Conservation (phyloP, 768 basidiomycete genomes). For the Hypholoma sublateritium region DNA sequence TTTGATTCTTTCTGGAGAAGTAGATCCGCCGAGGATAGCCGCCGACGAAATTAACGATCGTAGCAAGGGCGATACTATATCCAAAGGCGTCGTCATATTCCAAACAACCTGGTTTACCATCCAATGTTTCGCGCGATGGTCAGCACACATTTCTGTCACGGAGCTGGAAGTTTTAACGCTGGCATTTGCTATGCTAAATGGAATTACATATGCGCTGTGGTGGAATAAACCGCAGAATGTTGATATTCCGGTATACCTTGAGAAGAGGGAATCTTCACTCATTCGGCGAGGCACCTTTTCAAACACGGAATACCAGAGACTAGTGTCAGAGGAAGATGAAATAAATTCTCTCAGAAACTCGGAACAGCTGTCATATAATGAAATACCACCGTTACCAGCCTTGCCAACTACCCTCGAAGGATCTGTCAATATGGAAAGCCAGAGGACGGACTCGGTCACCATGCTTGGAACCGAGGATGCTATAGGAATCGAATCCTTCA, state of each 20-base stretch:
- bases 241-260: neutral
- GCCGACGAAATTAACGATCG: constrained; percentile 22
- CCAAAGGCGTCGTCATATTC: constrained; percentile 30
- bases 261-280: neutral
- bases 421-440: too few relatives aligned
- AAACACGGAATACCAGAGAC: too few relatives aligned
- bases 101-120: constrained; percentile 36
- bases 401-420: too few relatives aligned
- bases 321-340: too few relatives aligned
- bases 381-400: too few relatives aligned
- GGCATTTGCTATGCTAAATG: constrained; percentile 23
- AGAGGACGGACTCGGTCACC: too few relatives aligned
- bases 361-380: too few relatives aligned
- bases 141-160: constrained; percentile 26
- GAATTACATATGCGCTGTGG: neutral
- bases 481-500: too few relatives aligned
- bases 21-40: constrained; percentile 16
- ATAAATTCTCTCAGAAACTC: too few relatives aligned
- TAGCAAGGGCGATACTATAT: constrained; percentile 32
- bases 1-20: too few relatives aligned
- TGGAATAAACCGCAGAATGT: neutral
- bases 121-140: constrained; percentile 26
- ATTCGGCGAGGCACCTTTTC: neutral
- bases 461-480: too few relatives aligned
- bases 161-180: constrained; percentile 36